Percentiles rank a stretch among this genome's conserved stretches.
Evolutionary conservation across 768 basidiomycete species (phyloP).

Genomic region (Leccinellum albellum): DNA sequence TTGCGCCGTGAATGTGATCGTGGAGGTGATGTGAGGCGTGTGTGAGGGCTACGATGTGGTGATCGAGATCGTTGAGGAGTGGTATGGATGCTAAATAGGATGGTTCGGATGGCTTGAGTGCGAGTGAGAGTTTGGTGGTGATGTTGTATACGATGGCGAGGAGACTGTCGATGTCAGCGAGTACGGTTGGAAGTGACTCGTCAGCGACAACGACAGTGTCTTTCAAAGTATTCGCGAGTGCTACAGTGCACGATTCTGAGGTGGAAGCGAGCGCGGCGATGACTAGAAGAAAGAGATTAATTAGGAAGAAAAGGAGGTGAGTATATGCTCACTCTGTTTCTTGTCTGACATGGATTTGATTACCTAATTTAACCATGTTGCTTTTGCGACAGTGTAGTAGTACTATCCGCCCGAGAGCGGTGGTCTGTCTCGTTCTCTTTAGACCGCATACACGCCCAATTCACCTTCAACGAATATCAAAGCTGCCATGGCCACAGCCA

Average conservation of each 20-base stretch:
- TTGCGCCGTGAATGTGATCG: conserved; percentile 39
- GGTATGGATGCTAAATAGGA: conserved; percentile 47
- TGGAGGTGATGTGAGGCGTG: conserved; percentile 49
- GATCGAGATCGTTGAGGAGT: conserved; percentile 51
- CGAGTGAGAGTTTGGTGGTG: conserved; percentile 59
- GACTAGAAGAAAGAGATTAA: background rate
- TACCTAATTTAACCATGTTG: conserved; percentile 18
- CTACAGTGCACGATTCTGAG: conserved; percentile 19
- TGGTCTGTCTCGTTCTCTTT: conserved; percentile 4
- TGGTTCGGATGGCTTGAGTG: conserved; percentile 55
- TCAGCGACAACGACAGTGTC: too few species aligned
- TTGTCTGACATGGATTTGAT: conserved; percentile 32
- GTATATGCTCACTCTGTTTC: background rate
- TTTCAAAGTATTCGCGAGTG: conserved; percentile 7
- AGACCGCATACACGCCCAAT: background rate
- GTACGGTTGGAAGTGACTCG: conserved; percentile 35
- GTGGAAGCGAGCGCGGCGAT: conserved; percentile 10
- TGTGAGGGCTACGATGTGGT: conserved; percentile 45
- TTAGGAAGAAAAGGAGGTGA: background rate
- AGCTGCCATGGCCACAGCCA: background rate
- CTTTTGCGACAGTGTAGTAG: background rate
- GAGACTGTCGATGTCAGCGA: conserved; percentile 54
- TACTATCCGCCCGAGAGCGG: background rate
- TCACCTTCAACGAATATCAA: background rate
- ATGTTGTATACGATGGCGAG: conserved; percentile 54